Evolutionary conservation across 345 rosid genomes (phyloP).

Genomic region (Arabidopsis arenosa): DNA sequence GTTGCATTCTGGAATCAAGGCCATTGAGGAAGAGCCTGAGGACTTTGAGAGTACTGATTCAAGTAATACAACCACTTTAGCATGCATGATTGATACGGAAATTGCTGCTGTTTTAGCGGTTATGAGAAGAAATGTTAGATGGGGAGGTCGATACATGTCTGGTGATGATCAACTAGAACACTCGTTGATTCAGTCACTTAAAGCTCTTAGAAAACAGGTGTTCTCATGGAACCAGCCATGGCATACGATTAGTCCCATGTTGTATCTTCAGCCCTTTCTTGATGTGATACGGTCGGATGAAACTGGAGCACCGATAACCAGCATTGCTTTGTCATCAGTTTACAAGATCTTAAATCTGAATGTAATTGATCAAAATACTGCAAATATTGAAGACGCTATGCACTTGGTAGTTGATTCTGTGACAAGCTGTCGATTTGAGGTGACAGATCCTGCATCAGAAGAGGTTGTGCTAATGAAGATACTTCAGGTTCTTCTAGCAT

Average conservation of each 20-base stretch:
- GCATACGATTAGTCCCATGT: constrained; percentile 79
- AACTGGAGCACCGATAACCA: constrained; percentile 94
- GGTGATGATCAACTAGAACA: constrained; percentile 97
- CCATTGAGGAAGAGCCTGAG: constrained; percentile 96
- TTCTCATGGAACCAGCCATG: constrained; percentile 90
- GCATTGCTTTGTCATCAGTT: constrained; percentile 90
- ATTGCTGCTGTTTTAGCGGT: constrained; percentile 93
- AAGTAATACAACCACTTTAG: constrained; percentile 62
- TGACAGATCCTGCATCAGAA: constrained; percentile 96
- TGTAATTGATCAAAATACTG: constrained; percentile 75
- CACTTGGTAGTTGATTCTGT: constrained; percentile 94
- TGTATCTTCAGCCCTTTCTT: constrained; percentile 88
- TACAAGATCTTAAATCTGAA: constrained; percentile 84
- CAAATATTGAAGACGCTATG: constrained; percentile 90
- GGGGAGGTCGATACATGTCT: constrained; percentile 94
- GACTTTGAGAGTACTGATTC: constrained; percentile 65
- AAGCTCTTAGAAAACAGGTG: constrained; percentile 80
- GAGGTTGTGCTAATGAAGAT: constrained; percentile 98
- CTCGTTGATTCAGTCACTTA: constrained; percentile 86
- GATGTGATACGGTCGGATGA: constrained; percentile 92
- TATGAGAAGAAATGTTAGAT: constrained; percentile 97
- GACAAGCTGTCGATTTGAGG: constrained; percentile 97
- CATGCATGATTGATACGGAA: constrained; percentile 88
- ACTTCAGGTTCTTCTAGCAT: constrained; percentile 94
- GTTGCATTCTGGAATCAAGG: constrained; percentile 85